phyloP scores from a whole-genome alignment of 2,329 filamentous ascomycete genomes.

The Cladosporium austrohemisphaericum region DNA sequence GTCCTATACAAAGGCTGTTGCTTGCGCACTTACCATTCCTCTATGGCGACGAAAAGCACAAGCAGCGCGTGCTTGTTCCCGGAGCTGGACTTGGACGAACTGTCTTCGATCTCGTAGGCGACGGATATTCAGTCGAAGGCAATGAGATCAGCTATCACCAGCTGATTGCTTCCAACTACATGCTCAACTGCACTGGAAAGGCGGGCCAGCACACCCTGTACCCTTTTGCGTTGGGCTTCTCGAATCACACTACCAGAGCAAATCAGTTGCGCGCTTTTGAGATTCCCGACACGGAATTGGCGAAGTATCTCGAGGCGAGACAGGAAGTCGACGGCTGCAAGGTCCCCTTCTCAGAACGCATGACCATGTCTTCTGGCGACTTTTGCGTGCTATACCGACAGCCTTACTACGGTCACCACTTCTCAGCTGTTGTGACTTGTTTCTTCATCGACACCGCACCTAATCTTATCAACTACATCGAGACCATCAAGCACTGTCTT shows the following conservation, averaged over 20 bases:
- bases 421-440: conserved; percentile 80
- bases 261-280: conserved; percentile 71
- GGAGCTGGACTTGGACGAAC: conserved; percentile 85
- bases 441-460: conserved; percentile 98
- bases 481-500: conserved; percentile 76
- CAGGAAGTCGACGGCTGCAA: conserved; percentile 11
- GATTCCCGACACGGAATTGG: conserved; percentile 69
- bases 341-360: conserved; percentile 55
- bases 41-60: conserved; percentile 17
- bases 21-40: conserved; percentile 47
- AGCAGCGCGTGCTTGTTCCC: conserved; percentile 68
- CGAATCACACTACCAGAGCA: conserved; percentile 69
- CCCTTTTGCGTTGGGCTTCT: conserved; percentile 85
- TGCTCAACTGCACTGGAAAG: conserved; percentile 63
- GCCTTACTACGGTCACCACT: conserved; percentile 57
- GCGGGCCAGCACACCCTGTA: conserved; percentile 68
- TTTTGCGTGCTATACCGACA: conserved; percentile 82
- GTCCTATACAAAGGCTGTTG: conserved; percentile 66
- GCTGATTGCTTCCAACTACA: conserved; percentile 75
- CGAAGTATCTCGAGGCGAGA: conserved; percentile 31
- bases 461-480: conserved; percentile 84
- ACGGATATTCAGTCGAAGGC: conserved; percentile 73
- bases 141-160: conserved; percentile 97
- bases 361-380: conserved; percentile 92
- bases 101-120: conserved; percentile 77